phyloP scores from a whole-genome alignment of 2,329 filamentous ascomycete species.

The Fusarium napiforme region DNA sequence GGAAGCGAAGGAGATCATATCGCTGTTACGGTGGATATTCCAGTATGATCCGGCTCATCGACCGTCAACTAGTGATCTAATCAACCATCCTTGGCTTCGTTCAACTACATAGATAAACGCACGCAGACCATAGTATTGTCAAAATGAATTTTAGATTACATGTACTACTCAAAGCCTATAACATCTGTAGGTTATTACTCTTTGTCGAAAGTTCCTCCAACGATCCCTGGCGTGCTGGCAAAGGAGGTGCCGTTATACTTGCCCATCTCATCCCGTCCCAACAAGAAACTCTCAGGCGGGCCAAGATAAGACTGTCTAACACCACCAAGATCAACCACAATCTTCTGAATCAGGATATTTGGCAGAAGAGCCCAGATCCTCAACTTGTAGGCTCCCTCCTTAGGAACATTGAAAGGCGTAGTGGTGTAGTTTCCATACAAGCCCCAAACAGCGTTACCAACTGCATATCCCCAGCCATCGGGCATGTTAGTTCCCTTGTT shows the following conservation, averaged over 20 bases:
- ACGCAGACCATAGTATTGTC: fast-evolving
- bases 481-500: conserved; percentile 29
- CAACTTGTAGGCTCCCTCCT: conserved; percentile 60
- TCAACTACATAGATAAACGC: fast-evolving
- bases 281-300: conserved; percentile 64
- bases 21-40: background rate
- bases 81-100: background rate
- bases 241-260: conserved; percentile 31
- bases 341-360: conserved; percentile 65
- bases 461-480: conserved; percentile 40
- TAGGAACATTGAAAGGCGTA: conserved; percentile 54
- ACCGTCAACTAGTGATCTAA: background rate
- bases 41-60: background rate
- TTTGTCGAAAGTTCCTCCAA: background rate
- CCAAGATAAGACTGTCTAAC: conserved; percentile 65
- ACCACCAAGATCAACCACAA: conserved; percentile 66
- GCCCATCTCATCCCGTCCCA: conserved; percentile 16
- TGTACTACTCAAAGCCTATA: fast-evolving
- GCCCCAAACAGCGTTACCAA: conserved; percentile 61
- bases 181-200: fast-evolving
- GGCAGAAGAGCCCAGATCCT: conserved; percentile 64
- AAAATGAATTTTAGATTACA: fast-evolving
- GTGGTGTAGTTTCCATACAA: conserved; percentile 57
- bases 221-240: background rate
- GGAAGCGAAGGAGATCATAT: background rate